Evolutionary conservation across 352 stramenopile genomes (phyloP), one percentile per base, ranked within the genome.

Genomic region (Elongisporangium anandrum): DNA sequence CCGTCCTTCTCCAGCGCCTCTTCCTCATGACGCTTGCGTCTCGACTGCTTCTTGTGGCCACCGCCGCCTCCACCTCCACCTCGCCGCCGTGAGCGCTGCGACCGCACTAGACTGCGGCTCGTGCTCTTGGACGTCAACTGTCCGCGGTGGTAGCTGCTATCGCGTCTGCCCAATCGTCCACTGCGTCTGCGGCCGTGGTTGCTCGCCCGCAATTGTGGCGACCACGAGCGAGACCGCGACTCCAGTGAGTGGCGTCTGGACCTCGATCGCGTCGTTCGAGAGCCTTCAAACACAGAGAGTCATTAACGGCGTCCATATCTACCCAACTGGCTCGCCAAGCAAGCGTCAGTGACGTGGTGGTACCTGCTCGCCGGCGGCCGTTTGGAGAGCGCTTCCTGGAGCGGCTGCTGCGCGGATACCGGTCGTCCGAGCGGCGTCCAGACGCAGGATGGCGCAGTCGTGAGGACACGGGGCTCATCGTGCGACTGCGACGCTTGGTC

Each of bases 391-490:
- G 38, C 38, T 61, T 70, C 24, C 58, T 59, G 16, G 54, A 68
- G 57, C 63, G 68, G 21, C 57, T 69, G 29, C 9, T 41, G 29
- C 29, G 61, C 6, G 26, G 17, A n/a, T 47, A 20, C 19, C 65
- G 66, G 15, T 63, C 57, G 3, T 66, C 63, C 15, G 66, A 66
- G 15, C 60, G 52, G 17, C 56, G 65, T 1, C 48, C 50, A 6
- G 57, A 64, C 3, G 58, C 54, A 22, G 67, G 60, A 50, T 74
- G 69, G n/a, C 69, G 69, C 48, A 74, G 58, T 15, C 69, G 69
- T 8, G 69, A 77, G 10, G 69, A 68, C 20, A 77, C 69, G 63
- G 69, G 69, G 61, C 69, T 77, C 51, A 63, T 67, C 56, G 60
- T 75, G 26, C 58, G 54, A 50, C 48, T 61, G 29, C 70, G 64